These are phyloP conservation scores for Thelonectria discophora DNA, from an alignment of 2,329 filamentous ascomycete species.

Conservation along the genomic window DNA sequence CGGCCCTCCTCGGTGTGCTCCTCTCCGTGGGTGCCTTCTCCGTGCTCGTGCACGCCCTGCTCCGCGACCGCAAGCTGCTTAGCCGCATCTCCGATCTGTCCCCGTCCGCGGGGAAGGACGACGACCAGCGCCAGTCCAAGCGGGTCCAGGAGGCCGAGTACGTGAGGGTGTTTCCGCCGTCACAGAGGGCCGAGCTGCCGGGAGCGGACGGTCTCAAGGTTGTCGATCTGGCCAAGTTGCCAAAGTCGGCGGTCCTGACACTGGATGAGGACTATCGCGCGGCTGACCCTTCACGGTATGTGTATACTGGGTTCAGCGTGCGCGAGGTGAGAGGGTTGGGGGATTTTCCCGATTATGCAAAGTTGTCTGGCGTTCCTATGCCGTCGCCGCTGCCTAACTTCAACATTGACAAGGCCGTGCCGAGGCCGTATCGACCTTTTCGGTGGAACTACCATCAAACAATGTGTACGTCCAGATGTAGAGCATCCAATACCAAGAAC, in stretches of 20 bases:
- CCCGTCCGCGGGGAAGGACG: slow-evolving; percentile 10
- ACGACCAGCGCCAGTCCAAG: slow-evolving; percentile 30
- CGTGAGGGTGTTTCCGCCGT: slow-evolving; percentile 40
- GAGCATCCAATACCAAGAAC: background rate
- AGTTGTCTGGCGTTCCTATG: slow-evolving; percentile 76
- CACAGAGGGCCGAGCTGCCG: slow-evolving; percentile 32
- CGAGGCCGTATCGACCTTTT: slow-evolving; percentile 82
- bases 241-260: slow-evolving; percentile 40
- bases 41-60: slow-evolving; percentile 27
- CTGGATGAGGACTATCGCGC: slow-evolving; percentile 48
- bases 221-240: slow-evolving; percentile 21
- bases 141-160: slow-evolving; percentile 36
- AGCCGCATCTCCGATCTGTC: slow-evolving; percentile 12
- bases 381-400: slow-evolving; percentile 72
- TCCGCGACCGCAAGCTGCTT: slow-evolving; percentile 34
- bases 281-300: slow-evolving; percentile 55
- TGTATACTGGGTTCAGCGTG: slow-evolving; percentile 74
- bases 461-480: slow-evolving; percentile 73
- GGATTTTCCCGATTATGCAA: slow-evolving; percentile 81
- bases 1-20: slow-evolving; percentile 11
- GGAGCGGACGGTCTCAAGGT: slow-evolving; percentile 9
- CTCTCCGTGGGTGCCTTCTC: slow-evolving; percentile 16
- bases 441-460: slow-evolving; percentile 89
- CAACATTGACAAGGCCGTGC: slow-evolving; percentile 71
- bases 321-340: slow-evolving; percentile 75